These are phyloP conservation scores for Aspergillus neotritici DNA, from an alignment of 2,329 filamentous ascomycete genomes.

Conservation along the genomic window DNA sequence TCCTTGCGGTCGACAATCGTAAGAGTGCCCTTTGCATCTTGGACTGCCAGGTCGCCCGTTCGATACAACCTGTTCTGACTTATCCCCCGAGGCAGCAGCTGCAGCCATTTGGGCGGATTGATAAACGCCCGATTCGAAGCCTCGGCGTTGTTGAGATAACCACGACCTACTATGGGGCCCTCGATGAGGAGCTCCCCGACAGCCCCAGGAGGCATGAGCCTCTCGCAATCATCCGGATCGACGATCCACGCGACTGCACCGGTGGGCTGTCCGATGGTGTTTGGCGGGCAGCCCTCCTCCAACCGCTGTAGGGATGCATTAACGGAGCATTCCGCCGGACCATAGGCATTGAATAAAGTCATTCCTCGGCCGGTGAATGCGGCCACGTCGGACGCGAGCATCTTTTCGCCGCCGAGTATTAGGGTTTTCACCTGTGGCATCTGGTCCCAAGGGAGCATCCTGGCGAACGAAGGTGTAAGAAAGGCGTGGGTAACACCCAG, in stretches of 20 bases:
- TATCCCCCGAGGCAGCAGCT: not conserved
- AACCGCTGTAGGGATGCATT: not conserved
- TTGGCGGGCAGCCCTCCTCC: not conserved
- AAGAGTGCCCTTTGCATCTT: not conserved
- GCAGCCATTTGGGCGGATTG: not conserved
- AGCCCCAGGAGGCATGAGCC: not conserved
- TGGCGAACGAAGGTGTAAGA: conserved; percentile 4
- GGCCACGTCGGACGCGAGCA: not conserved
- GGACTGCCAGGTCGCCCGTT: conserved; percentile 2
- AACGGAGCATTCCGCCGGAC: conserved; percentile 5
- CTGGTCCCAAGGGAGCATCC: conserved; percentile 1
- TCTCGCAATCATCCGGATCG: conserved; percentile 1
- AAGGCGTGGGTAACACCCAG: not conserved
- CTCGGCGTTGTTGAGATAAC: not conserved
- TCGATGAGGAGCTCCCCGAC: conserved; percentile 4
- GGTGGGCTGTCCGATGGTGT: conserved; percentile 3
- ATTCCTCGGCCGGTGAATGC: not conserved
- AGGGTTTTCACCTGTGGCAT: conserved; percentile 4
- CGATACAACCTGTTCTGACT: conserved; percentile 2
- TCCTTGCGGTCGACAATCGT: conserved; percentile 2
- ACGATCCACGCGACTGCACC: conserved; percentile 2
- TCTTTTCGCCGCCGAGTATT: not conserved
- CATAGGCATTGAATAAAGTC: not conserved
- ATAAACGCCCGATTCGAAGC: not conserved
- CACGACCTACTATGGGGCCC: not conserved